Base-by-base conservation (phyloP, 1,284 basidiomycete species). In the Phellopilus nigrolimitatus region DNA sequence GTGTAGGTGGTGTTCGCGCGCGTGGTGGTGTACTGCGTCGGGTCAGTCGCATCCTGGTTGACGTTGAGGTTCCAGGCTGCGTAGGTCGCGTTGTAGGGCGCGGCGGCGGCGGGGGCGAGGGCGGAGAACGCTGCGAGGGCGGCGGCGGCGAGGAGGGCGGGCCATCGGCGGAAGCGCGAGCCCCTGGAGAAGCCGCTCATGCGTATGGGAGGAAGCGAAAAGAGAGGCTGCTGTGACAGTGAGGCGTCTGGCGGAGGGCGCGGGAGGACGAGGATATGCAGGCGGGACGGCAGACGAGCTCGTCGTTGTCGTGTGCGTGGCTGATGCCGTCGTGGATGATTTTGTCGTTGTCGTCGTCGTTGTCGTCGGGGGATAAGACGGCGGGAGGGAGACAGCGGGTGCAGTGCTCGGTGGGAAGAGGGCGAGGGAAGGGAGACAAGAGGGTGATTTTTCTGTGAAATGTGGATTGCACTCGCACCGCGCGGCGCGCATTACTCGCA, bases 21-120 rank as follows among this genome's bases (percentile, higher is more conserved):
- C 45, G 78, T 73, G 4, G 88, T 70, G 21, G 71, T 65, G 68
- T 93, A 95, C 41, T 93, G 77, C 31, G 82, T 68, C 9, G 85
- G 80, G 49, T 77, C 75, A 39, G 79, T 72, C 17, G 88, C 87
- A 69, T 81, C 73, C 68, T 88, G 72, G 68, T 92, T 93, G 62
- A 79, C 70, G 69, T 95, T 95, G 65, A 95, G 71, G 65, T 95
- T 95, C 72, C 84, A 94, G 57, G 83, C 74, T 46, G 75, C 72
- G 56, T 93, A 79, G 53, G 87, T 81, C n/a, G 80, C 78, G 47
- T 82, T 78, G 65, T 89, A 95, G 0, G 86, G 86, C 10, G 84
- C 80, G 1, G 84, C 79, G 24, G 45, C 33, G 17, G 66, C 66
- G 31, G 58, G 51, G 7, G 49, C 31, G 6, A 54, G 34, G 2